These are phyloP conservation scores for Coffea humblotiana DNA, from an alignment of 305 asterid genomes.

Conservation along the genomic window DNA sequence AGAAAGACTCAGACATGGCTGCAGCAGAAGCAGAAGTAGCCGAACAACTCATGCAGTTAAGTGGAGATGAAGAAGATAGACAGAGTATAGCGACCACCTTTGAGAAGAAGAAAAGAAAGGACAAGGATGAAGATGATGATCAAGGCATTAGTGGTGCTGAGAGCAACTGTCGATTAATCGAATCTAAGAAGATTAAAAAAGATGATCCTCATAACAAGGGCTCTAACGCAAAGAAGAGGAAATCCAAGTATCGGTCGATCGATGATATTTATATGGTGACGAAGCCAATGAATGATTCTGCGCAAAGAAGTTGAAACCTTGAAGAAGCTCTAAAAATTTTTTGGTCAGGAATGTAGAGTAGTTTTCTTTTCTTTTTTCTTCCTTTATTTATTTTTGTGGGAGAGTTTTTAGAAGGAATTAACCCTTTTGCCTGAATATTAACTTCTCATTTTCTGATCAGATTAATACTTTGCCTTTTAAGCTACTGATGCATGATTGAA, in stretches of 20 bases:
- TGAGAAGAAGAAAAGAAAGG: neutral
- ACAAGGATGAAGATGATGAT: neutral
- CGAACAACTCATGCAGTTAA: constrained; percentile 24
- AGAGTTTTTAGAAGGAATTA: no score
- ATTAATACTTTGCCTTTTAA: no score
- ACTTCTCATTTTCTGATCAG: no score
- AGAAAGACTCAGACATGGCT: constrained; percentile 5
- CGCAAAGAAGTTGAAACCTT: constrained; percentile 12
- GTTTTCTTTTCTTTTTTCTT: neutral
- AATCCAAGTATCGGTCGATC: constrained; percentile 35
- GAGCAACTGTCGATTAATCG: neutral
- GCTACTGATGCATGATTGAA: no score
- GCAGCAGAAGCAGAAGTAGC: constrained; percentile 1
- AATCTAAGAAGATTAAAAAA: neutral
- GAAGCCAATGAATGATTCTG: constrained; percentile 23
- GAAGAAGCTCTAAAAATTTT: neutral
- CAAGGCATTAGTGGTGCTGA: neutral
- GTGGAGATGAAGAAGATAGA: constrained; percentile 36
- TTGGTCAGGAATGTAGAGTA: neutral
- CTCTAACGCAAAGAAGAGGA: constrained; percentile 7
- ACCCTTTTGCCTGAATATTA: no score
- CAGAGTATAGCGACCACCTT: neutral
- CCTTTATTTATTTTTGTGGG: neutral
- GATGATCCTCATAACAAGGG: neutral
- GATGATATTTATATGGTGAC: constrained; percentile 36